phyloP scores from a whole-genome alignment of 1,284 basidiomycete genomes.

The Spongiforma sp. region DNA sequence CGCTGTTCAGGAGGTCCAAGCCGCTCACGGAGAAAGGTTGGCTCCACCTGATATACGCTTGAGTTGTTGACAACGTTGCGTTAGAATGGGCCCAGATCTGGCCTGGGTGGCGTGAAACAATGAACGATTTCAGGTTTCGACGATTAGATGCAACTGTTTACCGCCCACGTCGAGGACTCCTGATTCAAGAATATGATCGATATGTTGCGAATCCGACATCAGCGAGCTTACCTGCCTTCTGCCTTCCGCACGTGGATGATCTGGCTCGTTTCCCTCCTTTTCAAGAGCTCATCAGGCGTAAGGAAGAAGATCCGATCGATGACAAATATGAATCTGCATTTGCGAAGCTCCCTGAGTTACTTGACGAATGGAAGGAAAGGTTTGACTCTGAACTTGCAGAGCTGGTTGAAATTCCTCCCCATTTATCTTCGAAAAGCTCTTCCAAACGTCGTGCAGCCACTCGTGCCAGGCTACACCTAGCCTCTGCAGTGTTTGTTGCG shows the following conservation, averaged over 20 bases:
- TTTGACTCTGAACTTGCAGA: constrained; percentile 11
- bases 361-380: constrained; percentile 12
- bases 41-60: neutral
- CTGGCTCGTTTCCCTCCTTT: neutral
- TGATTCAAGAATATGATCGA: constrained; percentile 8
- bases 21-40: constrained; percentile 17
- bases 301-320: too few species aligned
- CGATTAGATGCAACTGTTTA: constrained; percentile 16
- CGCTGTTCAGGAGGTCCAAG: constrained; percentile 9
- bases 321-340: too few species aligned
- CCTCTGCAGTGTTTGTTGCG: constrained; percentile 7
- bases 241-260: constrained; percentile 17
- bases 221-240: neutral
- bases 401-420: too few species aligned
- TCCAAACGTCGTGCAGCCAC: neutral
- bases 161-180: constrained; percentile 3
- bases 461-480: constrained; percentile 11
- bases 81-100: constrained; percentile 14
- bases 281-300: too few species aligned
- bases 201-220: too few species aligned
- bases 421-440: neutral
- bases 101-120: constrained; percentile 6
- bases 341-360: neutral
- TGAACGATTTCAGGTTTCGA: constrained; percentile 8
- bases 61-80: neutral